phyloP scores from a whole-genome alignment of 2,329 filamentous ascomycete species.

The Furcasterigmium furcatum region DNA sequence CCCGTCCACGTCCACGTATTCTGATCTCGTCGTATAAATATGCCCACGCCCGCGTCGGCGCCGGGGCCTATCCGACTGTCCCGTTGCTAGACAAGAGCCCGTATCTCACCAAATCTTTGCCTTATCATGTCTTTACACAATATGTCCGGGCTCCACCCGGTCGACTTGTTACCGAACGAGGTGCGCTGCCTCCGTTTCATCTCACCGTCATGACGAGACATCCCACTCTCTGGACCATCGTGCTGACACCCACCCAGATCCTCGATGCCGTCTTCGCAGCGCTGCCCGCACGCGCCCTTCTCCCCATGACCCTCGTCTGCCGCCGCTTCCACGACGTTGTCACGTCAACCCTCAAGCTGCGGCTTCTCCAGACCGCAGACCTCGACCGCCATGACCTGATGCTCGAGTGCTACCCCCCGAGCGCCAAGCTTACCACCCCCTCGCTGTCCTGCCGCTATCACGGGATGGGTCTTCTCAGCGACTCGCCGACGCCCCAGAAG shows the following conservation, averaged over 20 bases:
- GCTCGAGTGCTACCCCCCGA: conserved; percentile 76
- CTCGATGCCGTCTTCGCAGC: conserved; percentile 45
- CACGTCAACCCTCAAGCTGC: conserved; percentile 60
- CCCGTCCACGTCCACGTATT: too few species aligned
- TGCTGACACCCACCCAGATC: conserved; percentile 38
- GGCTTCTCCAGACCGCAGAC: conserved; percentile 56
- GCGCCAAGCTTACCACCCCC: conserved; percentile 64
- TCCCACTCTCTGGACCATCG: too few species aligned
- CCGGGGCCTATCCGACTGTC: too few species aligned
- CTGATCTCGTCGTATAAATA: too few species aligned
- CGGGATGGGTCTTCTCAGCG: background rate
- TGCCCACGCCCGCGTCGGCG: too few species aligned
- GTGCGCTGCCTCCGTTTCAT: conserved; percentile 12
- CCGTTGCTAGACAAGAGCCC: conserved; percentile 4
- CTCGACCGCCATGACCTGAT: conserved; percentile 64
- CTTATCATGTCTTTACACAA: background rate
- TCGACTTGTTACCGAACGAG: conserved; percentile 30
- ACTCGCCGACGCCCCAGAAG: conserved; percentile 4
- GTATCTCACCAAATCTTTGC: conserved; percentile 7
- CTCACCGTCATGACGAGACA: background rate
- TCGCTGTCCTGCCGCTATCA: conserved; percentile 40
- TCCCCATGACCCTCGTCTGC: conserved; percentile 56
- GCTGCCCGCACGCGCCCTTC: conserved; percentile 47
- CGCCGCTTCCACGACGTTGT: conserved; percentile 62
- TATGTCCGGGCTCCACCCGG: conserved; percentile 9